Evolutionary conservation across 2,329 filamentous ascomycete genomes (phyloP).

Genomic region (Penicillium concentricum): DNA sequence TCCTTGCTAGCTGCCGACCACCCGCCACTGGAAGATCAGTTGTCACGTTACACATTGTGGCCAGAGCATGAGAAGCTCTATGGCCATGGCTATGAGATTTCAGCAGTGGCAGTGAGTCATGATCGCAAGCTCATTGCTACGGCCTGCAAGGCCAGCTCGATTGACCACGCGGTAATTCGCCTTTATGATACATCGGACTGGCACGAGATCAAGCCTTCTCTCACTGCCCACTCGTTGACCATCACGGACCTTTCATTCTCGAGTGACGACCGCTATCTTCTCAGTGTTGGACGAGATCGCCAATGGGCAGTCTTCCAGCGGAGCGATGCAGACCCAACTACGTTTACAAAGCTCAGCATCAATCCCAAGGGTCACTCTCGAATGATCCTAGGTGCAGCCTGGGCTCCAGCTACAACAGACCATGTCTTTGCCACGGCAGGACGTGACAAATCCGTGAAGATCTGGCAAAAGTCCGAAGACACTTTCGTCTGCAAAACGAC

Average conservation of each 20-base stretch:
- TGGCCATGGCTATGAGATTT: constrained; percentile 96
- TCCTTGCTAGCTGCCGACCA: constrained; percentile 59
- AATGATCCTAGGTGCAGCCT: constrained; percentile 88
- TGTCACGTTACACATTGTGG: constrained; percentile 89
- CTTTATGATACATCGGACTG: constrained; percentile 84
- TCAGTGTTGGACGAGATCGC: constrained; percentile 88
- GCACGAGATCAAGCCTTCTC: constrained; percentile 80
- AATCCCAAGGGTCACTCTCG: constrained; percentile 84
- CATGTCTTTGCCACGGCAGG: constrained; percentile 79
- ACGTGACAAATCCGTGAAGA: constrained; percentile 78
- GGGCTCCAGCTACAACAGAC: constrained; percentile 59
- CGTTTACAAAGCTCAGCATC: constrained; percentile 60
- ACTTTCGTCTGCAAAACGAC: constrained; percentile 55
- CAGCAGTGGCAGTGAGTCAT: constrained; percentile 74
- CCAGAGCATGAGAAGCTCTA: constrained; percentile 96
- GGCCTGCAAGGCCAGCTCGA: constrained; percentile 85
- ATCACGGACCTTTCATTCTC: constrained; percentile 82
- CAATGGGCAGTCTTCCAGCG: constrained; percentile 83
- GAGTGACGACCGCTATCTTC: constrained; percentile 66
- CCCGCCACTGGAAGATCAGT: constrained; percentile 84
- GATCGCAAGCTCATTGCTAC: constrained; percentile 78
- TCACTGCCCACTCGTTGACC: constrained; percentile 83
- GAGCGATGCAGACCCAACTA: constrained; percentile 33
- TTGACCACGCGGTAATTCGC: constrained; percentile 91
- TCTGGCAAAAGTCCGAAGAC: constrained; percentile 57